Conservation (phyloP, 2,329 filamentous ascomycete genomes). For the Talaromyces pinophilus region DNA sequence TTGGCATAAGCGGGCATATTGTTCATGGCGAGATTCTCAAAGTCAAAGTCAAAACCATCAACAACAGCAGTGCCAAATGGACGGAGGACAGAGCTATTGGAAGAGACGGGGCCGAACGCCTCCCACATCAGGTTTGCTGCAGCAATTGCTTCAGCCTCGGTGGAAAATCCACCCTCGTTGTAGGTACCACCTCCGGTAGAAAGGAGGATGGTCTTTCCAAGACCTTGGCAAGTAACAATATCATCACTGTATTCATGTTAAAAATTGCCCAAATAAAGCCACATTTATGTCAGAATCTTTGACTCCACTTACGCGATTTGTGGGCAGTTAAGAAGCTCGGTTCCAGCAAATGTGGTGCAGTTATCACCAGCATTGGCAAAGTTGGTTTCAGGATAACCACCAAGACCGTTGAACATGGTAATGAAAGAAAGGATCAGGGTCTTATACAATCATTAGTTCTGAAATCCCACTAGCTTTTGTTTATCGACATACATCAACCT, state of each 20-base stretch:
- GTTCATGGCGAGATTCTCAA: constrained; percentile 58
- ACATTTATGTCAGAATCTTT: background rate
- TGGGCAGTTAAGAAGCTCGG: constrained; percentile 62
- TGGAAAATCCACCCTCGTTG: constrained; percentile 67
- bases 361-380: constrained; percentile 64
- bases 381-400: constrained; percentile 57
- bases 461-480: background rate
- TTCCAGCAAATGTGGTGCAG: constrained; percentile 62
- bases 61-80: constrained; percentile 67
- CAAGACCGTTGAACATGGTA: constrained; percentile 55
- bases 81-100: constrained; percentile 53
- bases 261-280: constrained; percentile 14
- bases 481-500: constrained; percentile 19
- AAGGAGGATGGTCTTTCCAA: constrained; percentile 70
- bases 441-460: constrained; percentile 49
- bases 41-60: constrained; percentile 77
- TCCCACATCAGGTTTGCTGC: constrained; percentile 67
- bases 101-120: constrained; percentile 63
- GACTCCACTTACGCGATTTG: constrained; percentile 59
- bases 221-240: constrained; percentile 61
- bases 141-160: constrained; percentile 51
- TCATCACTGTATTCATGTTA: constrained; percentile 39
- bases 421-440: constrained; percentile 68
- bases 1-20: constrained; percentile 65
- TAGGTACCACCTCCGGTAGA: constrained; percentile 72